Conservation (phyloP, 768 basidiomycete genomes). For the Suillus decipiens region DNA sequence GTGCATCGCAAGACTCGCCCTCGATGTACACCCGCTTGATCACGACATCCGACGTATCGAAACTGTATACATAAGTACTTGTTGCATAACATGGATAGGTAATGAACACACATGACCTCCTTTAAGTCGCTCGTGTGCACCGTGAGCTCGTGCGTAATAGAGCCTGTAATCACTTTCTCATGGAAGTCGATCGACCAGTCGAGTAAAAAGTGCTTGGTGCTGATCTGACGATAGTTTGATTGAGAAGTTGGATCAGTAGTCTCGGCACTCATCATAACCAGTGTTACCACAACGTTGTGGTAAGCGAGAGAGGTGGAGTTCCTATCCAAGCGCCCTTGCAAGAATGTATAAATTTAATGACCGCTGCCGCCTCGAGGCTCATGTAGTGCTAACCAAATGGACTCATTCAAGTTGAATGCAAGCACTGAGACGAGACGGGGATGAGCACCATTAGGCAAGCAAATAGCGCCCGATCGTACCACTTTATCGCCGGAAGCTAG, state of each 20-base stretch:
- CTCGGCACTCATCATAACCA: background rate
- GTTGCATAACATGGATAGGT: background rate
- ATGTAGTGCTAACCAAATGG: background rate
- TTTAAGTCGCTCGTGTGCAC: conserved; percentile 54
- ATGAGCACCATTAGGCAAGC: conserved; percentile 1
- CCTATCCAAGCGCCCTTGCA: background rate
- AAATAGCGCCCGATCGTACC: background rate
- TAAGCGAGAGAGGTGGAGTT: background rate
- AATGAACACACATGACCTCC: conserved; percentile 56
- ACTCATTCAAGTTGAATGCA: background rate
- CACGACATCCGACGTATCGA: conserved; percentile 75
- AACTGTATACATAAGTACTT: conserved; percentile 36
- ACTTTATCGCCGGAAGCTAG: background rate
- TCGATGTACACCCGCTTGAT: conserved; percentile 57
- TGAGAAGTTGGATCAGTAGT: conserved; percentile 68
- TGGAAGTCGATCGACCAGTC: conserved; percentile 82
- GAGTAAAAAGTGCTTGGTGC: conserved; percentile 67
- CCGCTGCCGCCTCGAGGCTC: conserved; percentile 1
- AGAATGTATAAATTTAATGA: background rate
- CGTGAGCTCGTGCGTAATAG: conserved; percentile 60
- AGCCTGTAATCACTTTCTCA: conserved; percentile 59
- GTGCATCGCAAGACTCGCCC: conserved; percentile 42
- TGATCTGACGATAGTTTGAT: conserved; percentile 74
- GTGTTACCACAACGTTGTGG: background rate
- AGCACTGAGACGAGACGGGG: background rate